Conservation (phyloP, 257 asterid species). For the Fraxinus americana region DNA sequence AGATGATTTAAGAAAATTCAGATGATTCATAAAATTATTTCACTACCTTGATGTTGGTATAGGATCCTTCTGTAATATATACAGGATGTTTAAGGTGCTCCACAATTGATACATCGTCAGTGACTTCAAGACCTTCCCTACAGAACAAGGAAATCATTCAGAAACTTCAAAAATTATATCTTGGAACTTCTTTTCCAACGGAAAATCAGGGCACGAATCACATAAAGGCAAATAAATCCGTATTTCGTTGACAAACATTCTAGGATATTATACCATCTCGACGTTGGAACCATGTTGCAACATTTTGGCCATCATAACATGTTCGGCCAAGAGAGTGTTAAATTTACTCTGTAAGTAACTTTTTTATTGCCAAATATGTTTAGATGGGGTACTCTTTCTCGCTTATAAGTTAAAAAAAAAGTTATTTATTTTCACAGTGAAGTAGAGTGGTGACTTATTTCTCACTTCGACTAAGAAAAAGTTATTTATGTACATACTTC, state of each 20-base stretch:
- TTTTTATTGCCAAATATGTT: neutral
- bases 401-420: too few relatives aligned
- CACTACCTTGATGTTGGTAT: slow-evolving; percentile 94
- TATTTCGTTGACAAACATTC: neutral
- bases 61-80: slow-evolving; percentile 90
- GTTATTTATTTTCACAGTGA: too few relatives aligned
- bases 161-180: neutral
- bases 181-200: neutral
- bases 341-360: neutral
- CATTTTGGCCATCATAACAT: neutral
- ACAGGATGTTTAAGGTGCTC: slow-evolving; percentile 94
- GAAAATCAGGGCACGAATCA: neutral
- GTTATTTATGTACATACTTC: too few relatives aligned
- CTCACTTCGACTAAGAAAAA: too few relatives aligned
- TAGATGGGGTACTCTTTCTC: neutral
- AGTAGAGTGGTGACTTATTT: too few relatives aligned
- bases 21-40: neutral
- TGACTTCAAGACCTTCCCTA: slow-evolving; percentile 97
- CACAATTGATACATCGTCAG: slow-evolving; percentile 96
- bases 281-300: neutral
- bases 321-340: neutral
- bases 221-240: neutral
- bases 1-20: neutral
- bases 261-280: neutral
- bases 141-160: slow-evolving; percentile 8